Base-by-base conservation (phyloP, 768 basidiomycete genomes). In the Cystofilobasidium bisporidii region DNA sequence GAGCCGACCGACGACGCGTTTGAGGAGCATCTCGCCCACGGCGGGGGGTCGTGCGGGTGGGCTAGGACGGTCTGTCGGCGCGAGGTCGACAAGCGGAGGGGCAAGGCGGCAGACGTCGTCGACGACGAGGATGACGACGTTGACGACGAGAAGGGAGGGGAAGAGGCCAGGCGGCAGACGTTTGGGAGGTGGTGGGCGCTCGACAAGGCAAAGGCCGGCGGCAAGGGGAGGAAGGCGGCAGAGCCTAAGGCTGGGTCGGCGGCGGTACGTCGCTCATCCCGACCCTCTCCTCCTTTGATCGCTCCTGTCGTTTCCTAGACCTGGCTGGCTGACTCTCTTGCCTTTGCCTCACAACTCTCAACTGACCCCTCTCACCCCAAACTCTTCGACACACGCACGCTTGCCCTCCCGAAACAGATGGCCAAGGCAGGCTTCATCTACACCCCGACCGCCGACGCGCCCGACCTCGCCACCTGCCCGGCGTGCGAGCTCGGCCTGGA, bases 381-480 rank as follows among this genome's bases (percentile, higher is more conserved):
- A n/a, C n/a, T n/a, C n/a, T n/a, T 41, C n/a, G 10, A 26, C 14
- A 28, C 14, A 48, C 50, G 11, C 26, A 45, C 50, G 18, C 28
- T 56, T 26, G 30, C 6, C 30, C 24, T 48, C 24, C 20, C n/a
- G n/a, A n/a, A n/a, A n/a, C 71, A 92, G 92, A 86, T 98, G 83
- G 88, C 92, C 0, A 84, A 83, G 71, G 91, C 91, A 3, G 93
- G 93, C 11, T 96, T 94, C 74, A 82, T 89, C 0, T 89, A 82
- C 74, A 86, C 85, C 0, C 88, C 91, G 1, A 83, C 85, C 65
- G 67, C 50, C 10, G 77, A 80, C 17, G 86, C 82, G 4, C 87
- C 89, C 71, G 93, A 98, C 76, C 83, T 85, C 0, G 90, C 85
- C 0, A 85, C 85, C 0, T 98, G 93, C 76, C 79, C 91, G 6